These are phyloP conservation scores for Fusarium agapanthi DNA, from an alignment of 2,329 filamentous ascomycete species.

Conservation along the genomic window DNA sequence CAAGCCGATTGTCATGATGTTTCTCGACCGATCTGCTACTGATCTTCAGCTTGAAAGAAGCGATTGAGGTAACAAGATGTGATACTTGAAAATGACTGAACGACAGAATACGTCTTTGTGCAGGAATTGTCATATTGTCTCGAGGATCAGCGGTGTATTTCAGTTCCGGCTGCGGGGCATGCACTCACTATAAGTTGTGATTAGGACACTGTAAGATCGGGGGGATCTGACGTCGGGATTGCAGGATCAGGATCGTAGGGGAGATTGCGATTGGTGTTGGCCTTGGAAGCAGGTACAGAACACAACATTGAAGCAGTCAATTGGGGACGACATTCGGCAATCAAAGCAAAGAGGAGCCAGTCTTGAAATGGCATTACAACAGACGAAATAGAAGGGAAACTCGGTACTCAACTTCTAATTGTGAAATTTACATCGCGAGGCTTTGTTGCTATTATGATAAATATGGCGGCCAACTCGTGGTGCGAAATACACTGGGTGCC, in stretches of 20 bases:
- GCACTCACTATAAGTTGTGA: background rate
- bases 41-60: fast-evolving
- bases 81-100: background rate
- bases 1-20: background rate
- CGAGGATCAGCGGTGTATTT: background rate
- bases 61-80: fast-evolving
- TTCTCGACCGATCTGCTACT: no score
- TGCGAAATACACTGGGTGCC: no score
- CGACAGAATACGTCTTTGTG: background rate
- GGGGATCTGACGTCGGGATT: background rate
- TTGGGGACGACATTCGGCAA: background rate
- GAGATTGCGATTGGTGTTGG: background rate
- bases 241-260: background rate
- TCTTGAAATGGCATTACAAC: background rate
- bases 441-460: background rate
- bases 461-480: no score
- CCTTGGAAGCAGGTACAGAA: background rate
- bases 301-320: background rate
- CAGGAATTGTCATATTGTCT: background rate
- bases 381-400: no score
- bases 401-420: no score
- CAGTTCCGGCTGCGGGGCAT: background rate
- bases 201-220: fast-evolving
- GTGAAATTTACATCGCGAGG: no score
- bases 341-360: fast-evolving